Base-by-base conservation (phyloP, 345 rosid genomes). In the Microthlaspi erraticum region DNA sequence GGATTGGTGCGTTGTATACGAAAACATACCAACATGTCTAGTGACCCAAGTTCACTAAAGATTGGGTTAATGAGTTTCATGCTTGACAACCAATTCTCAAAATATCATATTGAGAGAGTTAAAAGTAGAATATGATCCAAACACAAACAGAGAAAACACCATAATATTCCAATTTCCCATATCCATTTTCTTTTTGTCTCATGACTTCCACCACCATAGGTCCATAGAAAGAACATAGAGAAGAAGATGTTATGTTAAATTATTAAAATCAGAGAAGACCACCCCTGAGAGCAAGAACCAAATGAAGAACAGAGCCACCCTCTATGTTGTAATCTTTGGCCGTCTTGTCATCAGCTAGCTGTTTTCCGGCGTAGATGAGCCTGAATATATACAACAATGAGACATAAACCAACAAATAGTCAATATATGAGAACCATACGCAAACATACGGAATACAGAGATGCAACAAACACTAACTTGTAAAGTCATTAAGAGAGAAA, bases 261-360 rank as follows among this genome's bases (percentile, higher is more conserved):
- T 20, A 34, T 48, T 56, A 6, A 73, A 31, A 73, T 73, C 8
- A 74, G 63, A 67, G 5, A 42, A 58, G 41, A 54, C 99, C 99
- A 34, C 97, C 99, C 77, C 99, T 88, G 61, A 89, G 81, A 10
- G 99, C 99, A 74, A 94, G 95, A 73, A 94, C 99, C 64, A 94
- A 89, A 82, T 94, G 97, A 61, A 94, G 99, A 71, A 94, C 99
- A 10, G 99, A 91, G 36, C 97, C 99, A 48, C 99, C 99, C 67
- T 91, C 97, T 10, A 94, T 88, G 63, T 91, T 89, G 84, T 89
- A 94, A 74, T 91, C 96, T 13, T 81, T 78, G 37, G 99, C 97
- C 1, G 97, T 91, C 63, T 89, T 94, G 80, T 94, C 99, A 78
- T 94, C 99, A 3, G 81, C 99, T 32, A 94, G 96, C 86, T 94